These are phyloP conservation scores for Amaranthus palmeri DNA, from an alignment of 148 eudicot genomes.

Conservation along the genomic window DNA sequence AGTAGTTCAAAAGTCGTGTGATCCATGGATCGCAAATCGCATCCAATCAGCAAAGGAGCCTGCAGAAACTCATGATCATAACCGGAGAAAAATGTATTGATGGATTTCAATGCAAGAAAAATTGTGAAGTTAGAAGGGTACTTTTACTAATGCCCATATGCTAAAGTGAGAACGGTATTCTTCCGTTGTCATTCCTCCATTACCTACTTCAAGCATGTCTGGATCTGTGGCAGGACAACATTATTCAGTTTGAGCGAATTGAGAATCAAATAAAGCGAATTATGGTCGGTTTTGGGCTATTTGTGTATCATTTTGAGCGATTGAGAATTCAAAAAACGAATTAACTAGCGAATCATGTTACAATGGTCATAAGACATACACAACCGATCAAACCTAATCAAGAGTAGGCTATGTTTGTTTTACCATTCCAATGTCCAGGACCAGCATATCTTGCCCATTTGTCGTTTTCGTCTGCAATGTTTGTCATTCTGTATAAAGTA, in stretches of 20 bases:
- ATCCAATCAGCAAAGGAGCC: constrained; percentile 93
- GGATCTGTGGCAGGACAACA: constrained; percentile 45
- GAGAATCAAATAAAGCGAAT: no score
- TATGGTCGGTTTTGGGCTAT: no score
- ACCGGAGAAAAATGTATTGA: neutral
- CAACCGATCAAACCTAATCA: neutral
- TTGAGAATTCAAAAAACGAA: no score
- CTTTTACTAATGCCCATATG: constrained; percentile 89
- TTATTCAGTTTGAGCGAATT: no score
- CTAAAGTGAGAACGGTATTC: constrained; percentile 91
- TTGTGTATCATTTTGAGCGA: no score
- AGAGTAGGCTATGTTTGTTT: neutral
- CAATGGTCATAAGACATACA: neutral
- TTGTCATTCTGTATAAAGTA: constrained; percentile 40
- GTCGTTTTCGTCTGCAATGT: constrained; percentile 65
- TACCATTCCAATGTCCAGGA: constrained; percentile 95
- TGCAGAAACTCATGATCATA: constrained; percentile 8
- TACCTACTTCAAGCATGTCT: constrained; percentile 94
- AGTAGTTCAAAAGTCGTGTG: constrained; percentile 38
- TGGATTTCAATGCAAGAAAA: neutral
- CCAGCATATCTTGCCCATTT: constrained; percentile 61
- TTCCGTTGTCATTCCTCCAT: constrained; percentile 75
- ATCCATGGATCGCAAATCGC: constrained; percentile 56
- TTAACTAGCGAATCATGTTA: neutral
- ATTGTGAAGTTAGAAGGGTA: constrained; percentile 5